Conservation (phyloP, 176 grass and related monocot genomes). For the Olyra latifolia region DNA sequence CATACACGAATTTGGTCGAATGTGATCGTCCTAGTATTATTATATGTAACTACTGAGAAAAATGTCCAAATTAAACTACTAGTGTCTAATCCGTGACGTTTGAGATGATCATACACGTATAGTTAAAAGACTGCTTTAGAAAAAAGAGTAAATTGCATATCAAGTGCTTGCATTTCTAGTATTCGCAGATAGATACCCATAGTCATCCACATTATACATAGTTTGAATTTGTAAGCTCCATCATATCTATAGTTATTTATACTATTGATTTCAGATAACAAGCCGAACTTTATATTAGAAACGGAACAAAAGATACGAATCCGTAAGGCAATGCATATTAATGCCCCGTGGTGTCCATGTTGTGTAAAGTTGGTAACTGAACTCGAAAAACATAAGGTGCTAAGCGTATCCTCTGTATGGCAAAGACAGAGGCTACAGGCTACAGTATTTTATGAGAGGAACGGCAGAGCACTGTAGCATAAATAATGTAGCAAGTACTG, state of each 20-base stretch:
- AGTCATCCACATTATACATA: not conserved
- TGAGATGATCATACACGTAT: not conserved
- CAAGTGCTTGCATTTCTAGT: not conserved
- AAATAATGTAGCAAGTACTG: no score
- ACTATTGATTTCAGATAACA: not conserved
- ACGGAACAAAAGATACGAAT: not conserved
- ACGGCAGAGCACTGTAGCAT: no score
- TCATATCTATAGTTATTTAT: not conserved
- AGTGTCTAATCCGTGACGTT: not conserved
- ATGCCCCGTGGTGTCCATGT: not conserved
- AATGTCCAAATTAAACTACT: conserved; percentile 5
- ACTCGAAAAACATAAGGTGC: no score
- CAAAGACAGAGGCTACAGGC: no score
- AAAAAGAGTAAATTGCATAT: not conserved
- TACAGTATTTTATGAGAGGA: no score
- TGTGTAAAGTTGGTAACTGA: no score
- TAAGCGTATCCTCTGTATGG: no score
- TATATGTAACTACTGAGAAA: conserved; percentile 21
- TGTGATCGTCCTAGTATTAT: not conserved
- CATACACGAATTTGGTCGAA: not conserved
- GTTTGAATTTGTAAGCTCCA: not conserved
- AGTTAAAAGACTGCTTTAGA: not conserved
- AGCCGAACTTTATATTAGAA: not conserved
- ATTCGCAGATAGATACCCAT: not conserved
- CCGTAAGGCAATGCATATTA: not conserved